phyloP scores from a whole-genome alignment of 169 alveolate species.

The Perkinsus olseni region DNA sequence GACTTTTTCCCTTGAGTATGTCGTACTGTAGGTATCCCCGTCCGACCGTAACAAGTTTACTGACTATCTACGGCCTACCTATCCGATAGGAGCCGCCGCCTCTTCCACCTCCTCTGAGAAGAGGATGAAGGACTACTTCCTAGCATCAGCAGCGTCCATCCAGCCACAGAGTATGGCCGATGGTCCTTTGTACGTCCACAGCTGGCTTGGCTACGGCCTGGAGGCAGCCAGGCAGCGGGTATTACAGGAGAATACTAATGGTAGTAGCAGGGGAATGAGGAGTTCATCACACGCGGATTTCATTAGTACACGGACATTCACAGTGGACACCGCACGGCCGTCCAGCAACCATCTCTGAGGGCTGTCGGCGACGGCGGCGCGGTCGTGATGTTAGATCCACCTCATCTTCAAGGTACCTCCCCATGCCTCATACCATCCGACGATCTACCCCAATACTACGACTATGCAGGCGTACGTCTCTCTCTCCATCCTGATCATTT shows the following conservation, averaged over 20 bases:
- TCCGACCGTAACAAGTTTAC: neutral
- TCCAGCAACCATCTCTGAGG: too few relatives aligned
- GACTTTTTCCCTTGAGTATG: too few relatives aligned
- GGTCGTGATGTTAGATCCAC: too few relatives aligned
- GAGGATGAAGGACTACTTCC: neutral
- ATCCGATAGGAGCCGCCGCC: neutral
- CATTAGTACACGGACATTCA: too few relatives aligned
- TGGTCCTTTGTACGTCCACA: neutral
- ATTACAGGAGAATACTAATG: neutral
- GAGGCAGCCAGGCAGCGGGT: neutral
- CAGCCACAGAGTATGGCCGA: neutral
- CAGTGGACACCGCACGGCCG: too few relatives aligned
- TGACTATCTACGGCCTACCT: neutral
- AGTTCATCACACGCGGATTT: too few relatives aligned
- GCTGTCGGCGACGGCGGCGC: too few relatives aligned
- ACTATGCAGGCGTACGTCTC: neutral
- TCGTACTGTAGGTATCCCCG: neutral
- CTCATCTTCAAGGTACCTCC: neutral
- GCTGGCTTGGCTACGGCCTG: neutral
- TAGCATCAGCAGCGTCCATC: neutral
- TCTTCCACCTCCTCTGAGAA: too few relatives aligned
- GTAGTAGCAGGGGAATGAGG: neutral
- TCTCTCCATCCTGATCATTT: neutral
- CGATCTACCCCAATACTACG: neutral
- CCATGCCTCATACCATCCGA: neutral